Percentiles rank a stretch among this genome's conserved stretches.
Evolutionary conservation across 2,329 filamentous ascomycete species (phyloP).

Genomic region (Trichothecium roseum): DNA sequence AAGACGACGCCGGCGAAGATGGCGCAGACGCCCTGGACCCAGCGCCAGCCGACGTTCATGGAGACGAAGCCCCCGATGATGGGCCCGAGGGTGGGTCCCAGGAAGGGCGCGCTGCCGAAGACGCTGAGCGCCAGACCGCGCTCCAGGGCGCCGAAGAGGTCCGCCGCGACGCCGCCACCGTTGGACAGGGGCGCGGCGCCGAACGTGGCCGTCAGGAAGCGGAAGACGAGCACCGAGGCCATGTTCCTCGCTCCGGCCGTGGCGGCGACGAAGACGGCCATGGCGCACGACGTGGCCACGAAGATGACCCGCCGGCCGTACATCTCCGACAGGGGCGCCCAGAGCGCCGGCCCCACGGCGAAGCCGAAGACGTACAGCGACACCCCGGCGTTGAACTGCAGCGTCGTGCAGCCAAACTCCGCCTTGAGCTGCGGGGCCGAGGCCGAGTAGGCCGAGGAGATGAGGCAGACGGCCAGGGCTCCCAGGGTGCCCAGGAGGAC

Average conservation of each 20-base stretch:
- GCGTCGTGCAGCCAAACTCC: slow-evolving; percentile 56
- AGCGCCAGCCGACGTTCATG: slow-evolving; percentile 45
- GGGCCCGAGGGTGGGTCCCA: slow-evolving; percentile 45
- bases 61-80: slow-evolving; percentile 48
- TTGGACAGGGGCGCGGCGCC: slow-evolving; percentile 47
- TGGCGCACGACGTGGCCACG: slow-evolving; percentile 27
- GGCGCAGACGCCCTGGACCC: slow-evolving; percentile 46
- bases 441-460: slow-evolving; percentile 44
- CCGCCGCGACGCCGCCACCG: slow-evolving; percentile 44
- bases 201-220: slow-evolving; percentile 50
- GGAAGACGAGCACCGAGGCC: slow-evolving; percentile 43
- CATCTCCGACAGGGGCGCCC: slow-evolving; percentile 33
- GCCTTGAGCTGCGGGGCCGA: slow-evolving; percentile 42
- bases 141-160: slow-evolving; percentile 40
- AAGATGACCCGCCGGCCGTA: slow-evolving; percentile 44
- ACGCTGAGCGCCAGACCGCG: slow-evolving; percentile 42
- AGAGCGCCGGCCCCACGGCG: slow-evolving; percentile 43
- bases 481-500: slow-evolving; percentile 49
- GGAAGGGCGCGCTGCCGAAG: slow-evolving; percentile 47
- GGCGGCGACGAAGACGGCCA: slow-evolving; percentile 35
- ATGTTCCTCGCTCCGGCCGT: slow-evolving; percentile 41
- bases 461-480: slow-evolving; percentile 54
- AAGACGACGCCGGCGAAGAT: slow-evolving; percentile 44
- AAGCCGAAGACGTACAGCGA: slow-evolving; percentile 50
- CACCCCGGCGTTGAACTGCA: slow-evolving; percentile 62